Base-by-base conservation (phyloP, 2,329 filamentous ascomycete genomes). In the Aspergillus puulaauensis region DNA sequence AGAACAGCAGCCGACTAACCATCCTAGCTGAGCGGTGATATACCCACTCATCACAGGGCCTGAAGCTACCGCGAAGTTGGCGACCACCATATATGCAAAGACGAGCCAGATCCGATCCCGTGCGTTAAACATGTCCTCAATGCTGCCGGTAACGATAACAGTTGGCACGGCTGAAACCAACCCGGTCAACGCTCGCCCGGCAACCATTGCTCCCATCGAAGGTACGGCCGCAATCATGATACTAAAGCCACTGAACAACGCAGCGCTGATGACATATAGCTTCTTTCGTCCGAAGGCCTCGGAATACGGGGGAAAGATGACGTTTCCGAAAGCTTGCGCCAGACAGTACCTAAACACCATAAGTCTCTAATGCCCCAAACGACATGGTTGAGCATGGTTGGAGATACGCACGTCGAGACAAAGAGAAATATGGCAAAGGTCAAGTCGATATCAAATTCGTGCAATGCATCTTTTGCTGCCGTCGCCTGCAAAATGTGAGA, bases 121-220 rank as follows among this genome's bases (percentile, higher is more conserved):
- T 2, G 72, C 69, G 50, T 80, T 74, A 65, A 74, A 81, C 65
- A 82, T 74, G 61, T 82, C 79, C 58, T 82, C 80, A 31, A 82
- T 72, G 50, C 75, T 79, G 0, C 80, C 79, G 0, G 75, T 72
- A 3, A 77, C 73, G 7, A 82, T 75, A 4, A 78, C 74, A 0
- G 76, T 72, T 1, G 80, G 80, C n/a, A 80, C 73, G 2, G 79
- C 77, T 0, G 78, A 79, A 3, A 76, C 61, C 12, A 80, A 63
- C 0, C 79, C 80, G 0, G 73, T 73, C 3, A 77, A 43, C 44
- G 79, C 73, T 2, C 80, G 70, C 1, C 77, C 75, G 7, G 77
- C 56, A 7, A 74, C 64, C 0, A 75, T 69, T 1, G 68, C 73
- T 1, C 69, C 60, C 4, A 77, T 31, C 0, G 66, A 71, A 6